Percentiles rank a stretch among this genome's conserved stretches.
These are phyloP conservation scores for Sclerotinia sclerotiorum DNA, from an alignment of 2,329 filamentous ascomycete species.

Conservation along the genomic window DNA sequence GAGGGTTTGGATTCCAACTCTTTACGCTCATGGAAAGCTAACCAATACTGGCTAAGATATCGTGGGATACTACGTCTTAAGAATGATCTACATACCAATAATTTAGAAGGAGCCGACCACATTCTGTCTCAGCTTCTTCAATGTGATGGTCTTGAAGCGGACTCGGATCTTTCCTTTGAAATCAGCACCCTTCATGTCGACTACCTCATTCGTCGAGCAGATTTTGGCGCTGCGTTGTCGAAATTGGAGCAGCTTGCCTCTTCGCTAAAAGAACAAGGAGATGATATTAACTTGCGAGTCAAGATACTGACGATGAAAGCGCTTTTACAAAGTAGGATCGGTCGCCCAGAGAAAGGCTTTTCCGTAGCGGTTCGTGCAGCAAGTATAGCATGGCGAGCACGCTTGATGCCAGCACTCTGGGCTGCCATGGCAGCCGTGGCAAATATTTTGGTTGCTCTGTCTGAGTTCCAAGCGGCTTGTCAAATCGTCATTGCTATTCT, in stretches of 20 bases:
- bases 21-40: conserved; percentile 72
- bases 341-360: conserved; percentile 63
- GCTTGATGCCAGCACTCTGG: conserved; percentile 60
- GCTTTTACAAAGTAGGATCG: conserved; percentile 57
- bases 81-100: conserved; percentile 58
- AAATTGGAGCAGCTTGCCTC: conserved; percentile 54
- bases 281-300: conserved; percentile 61
- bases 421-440: conserved; percentile 57
- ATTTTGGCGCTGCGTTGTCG: conserved; percentile 53
- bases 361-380: conserved; percentile 65
- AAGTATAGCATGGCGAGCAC: conserved; percentile 58
- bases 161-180: conserved; percentile 60
- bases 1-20: conserved; percentile 59
- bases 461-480: conserved; percentile 57
- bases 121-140: conserved; percentile 57
- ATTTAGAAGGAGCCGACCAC: conserved; percentile 56
- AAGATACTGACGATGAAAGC: conserved; percentile 63
- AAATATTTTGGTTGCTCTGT: conserved; percentile 57
- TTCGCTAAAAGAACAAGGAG: conserved; percentile 52
- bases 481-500: conserved; percentile 60
- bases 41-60: conserved; percentile 70
- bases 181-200: conserved; percentile 61
- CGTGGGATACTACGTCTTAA: conserved; percentile 65
- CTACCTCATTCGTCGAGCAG: conserved; percentile 53
- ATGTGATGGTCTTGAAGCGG: conserved; percentile 44